Base-by-base conservation (phyloP, 208 protist genomes). In the Novymonas esmeraldas region DNA sequence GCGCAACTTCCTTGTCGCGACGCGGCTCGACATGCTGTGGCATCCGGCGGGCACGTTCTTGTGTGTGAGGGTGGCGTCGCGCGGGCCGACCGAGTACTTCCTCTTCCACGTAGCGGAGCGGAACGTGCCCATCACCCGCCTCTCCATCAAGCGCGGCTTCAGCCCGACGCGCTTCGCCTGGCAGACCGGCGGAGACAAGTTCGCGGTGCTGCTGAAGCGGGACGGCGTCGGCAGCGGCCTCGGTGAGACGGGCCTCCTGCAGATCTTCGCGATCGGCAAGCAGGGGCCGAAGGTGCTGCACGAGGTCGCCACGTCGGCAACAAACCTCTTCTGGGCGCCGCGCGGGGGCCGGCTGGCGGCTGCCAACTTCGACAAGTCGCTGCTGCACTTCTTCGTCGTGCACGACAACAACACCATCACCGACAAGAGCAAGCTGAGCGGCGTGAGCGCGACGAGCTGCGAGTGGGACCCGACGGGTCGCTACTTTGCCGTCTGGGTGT, bases 381-480 rank as follows among this genome's bases (percentile, higher is more conserved):
- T 90, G 41, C 58, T 96, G 38, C 82, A 94, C 48, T 96, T 96
- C 57, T 84, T 93, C 62, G 77, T 76, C 39, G 73, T 96, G 56
- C 84, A 85, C 50, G 85, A 91, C 61, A 82, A 77, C 61, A 87
- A 87, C 34, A 70, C 71, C 59, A 79, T 82, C 7, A 70, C 79
- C n/a, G 85, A 93, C 61, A 68, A 84, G 49, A 84, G 87, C 52
- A 86, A 81, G 59, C 63, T 92, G 56, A 79, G 74, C 31, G 71
- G 70, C 20, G 63, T 79, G 41, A 72, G 62, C 52, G 75, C 84
- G 34, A 92, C 89, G n/a, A 87, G 93, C 78, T 79, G 76, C 38
- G 82, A 92, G 73, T 96, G 92, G 92, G 89, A 96, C 74, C 92
- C 92, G n/a, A 94, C 87, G 11, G 92, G 92, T 38, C 92, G 92